Evolutionary conservation across 805 yeast species (phyloP).

Genomic region (Hanseniaspora valbyensis): DNA sequence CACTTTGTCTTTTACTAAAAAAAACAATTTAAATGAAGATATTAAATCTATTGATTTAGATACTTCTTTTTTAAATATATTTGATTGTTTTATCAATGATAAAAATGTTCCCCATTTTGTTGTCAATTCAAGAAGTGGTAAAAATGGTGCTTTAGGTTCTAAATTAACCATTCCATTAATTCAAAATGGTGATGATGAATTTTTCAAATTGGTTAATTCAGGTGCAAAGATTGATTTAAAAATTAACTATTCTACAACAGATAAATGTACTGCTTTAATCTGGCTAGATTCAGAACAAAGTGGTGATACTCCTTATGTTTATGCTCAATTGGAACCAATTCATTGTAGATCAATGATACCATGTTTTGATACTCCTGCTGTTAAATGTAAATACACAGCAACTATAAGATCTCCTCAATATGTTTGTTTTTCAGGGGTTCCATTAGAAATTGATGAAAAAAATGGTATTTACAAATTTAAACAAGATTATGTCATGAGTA

Average conservation of each 20-base stretch:
- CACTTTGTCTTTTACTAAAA: slow-evolving; percentile 32
- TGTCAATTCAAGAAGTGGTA: slow-evolving; percentile 4
- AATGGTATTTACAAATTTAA: slow-evolving; percentile 37
- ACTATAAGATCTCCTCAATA: slow-evolving; percentile 52
- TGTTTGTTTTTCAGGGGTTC: slow-evolving; percentile 63
- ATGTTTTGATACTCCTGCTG: slow-evolving; percentile 80
- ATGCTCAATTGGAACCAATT: slow-evolving; percentile 85
- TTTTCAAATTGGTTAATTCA: slow-evolving; percentile 4
- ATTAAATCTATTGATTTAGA: slow-evolving; percentile 45
- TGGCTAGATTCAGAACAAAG: slow-evolving; percentile 70
- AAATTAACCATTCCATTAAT: slow-evolving; percentile 33
- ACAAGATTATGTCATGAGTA: slow-evolving; percentile 77
- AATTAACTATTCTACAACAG: slow-evolving; percentile 59
- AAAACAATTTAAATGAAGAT: slow-evolving; percentile 17
- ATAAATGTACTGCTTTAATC: slow-evolving; percentile 71
- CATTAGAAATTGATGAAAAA: slow-evolving; percentile 20
- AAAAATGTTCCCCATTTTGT: slow-evolving; percentile 30
- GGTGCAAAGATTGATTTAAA: slow-evolving; percentile 24
- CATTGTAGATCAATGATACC: slow-evolving; percentile 84
- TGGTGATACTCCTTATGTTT: slow-evolving; percentile 55
- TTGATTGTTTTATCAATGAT: slow-evolving; percentile 31
- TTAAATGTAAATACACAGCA: slow-evolving; percentile 56
- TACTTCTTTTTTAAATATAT: slow-evolving; percentile 49
- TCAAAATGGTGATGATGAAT: slow-evolving; percentile 15
- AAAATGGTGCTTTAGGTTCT: slow-evolving; percentile 48